Evolutionary conservation across 768 basidiomycete genomes (phyloP).

Genomic region (Grammothele lineata): DNA sequence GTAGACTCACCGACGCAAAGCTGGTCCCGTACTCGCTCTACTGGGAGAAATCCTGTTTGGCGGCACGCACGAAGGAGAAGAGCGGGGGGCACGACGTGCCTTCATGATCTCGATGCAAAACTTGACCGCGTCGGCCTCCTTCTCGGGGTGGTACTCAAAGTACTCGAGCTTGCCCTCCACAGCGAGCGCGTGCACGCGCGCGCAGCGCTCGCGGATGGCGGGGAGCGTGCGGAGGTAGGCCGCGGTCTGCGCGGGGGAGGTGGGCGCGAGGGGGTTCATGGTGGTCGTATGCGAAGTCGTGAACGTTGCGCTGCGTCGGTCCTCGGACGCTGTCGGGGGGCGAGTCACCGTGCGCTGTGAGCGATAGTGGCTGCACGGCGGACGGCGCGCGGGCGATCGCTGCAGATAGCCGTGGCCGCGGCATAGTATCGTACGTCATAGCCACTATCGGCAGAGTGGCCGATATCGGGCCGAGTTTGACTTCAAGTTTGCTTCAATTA

Average conservation of each 20-base stretch:
- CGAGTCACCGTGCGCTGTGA: too few relatives aligned
- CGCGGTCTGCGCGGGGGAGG: conserved; percentile 6
- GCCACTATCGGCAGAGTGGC: too few relatives aligned
- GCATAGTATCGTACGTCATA: too few relatives aligned
- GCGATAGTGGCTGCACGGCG: too few relatives aligned
- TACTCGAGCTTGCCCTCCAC: conserved; percentile 71
- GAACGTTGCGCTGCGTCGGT: too few relatives aligned
- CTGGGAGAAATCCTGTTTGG: not conserved
- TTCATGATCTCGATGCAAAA: conserved; percentile 79
- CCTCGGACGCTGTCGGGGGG: too few relatives aligned
- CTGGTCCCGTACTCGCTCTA: conserved; percentile 79
- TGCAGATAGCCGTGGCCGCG: too few relatives aligned
- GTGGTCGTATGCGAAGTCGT: not conserved
- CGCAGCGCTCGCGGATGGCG: conserved; percentile 85
- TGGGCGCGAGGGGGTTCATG: conserved; percentile 4
- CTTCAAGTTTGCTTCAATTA: too few relatives aligned
- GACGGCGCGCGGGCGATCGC: too few relatives aligned
- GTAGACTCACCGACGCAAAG: conserved; percentile 50
- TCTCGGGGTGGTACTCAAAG: conserved; percentile 81
- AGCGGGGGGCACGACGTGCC: conserved; percentile 36
- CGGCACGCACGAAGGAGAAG: too few relatives aligned
- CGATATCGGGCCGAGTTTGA: too few relatives aligned
- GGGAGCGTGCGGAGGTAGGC: conserved; percentile 80
- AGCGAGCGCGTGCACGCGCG: conserved; percentile 74
- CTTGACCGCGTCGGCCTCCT: conserved; percentile 60